Conservation (phyloP, 1,139 yeast species). For the Insectozyma bohioensis region DNA sequence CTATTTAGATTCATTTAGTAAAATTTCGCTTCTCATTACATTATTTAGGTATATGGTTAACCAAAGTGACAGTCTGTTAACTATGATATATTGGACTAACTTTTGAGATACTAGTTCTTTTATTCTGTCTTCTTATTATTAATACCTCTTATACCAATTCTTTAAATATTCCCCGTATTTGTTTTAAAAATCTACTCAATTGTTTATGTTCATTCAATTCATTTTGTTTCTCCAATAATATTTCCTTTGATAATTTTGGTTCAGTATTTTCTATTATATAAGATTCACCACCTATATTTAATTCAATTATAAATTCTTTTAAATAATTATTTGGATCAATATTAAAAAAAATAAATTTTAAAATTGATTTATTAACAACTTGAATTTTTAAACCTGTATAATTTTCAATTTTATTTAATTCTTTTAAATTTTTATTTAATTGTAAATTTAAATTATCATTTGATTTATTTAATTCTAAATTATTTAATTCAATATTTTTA, state of each 20-base stretch:
- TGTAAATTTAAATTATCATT: conserved; percentile 6
- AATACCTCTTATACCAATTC: too few species aligned
- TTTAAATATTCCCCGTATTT: conserved; percentile 24
- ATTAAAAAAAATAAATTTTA: conserved; percentile 42
- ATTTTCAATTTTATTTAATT: conserved; percentile 42
- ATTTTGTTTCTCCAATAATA: conserved; percentile 20
- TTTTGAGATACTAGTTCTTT: too few species aligned
- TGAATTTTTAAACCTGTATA: conserved; percentile 47
- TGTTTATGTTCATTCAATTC: conserved; percentile 38
- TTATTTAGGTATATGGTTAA: too few species aligned
- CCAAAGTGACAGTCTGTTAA: too few species aligned
- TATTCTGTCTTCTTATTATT: too few species aligned
- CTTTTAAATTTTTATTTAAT: conserved; percentile 30
- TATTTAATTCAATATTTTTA: conserved; percentile 16
- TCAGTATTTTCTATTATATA: conserved; percentile 30
- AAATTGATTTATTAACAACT: conserved; percentile 34
- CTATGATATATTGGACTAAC: too few species aligned
- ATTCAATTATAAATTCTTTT: conserved; percentile 35
- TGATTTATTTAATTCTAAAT: conserved; percentile 6
- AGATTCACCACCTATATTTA: conserved; percentile 35
- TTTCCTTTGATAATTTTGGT: conserved; percentile 32
- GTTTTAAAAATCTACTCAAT: conserved; percentile 39
- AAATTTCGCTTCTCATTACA: too few species aligned
- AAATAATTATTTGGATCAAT: conserved; percentile 41
- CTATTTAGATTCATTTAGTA: too few species aligned